A percentile compares a stretch with the other conserved stretches of the same genome.
Conservation (phyloP, 345 rosid species). For the Dipteronia dyeriana region DNA sequence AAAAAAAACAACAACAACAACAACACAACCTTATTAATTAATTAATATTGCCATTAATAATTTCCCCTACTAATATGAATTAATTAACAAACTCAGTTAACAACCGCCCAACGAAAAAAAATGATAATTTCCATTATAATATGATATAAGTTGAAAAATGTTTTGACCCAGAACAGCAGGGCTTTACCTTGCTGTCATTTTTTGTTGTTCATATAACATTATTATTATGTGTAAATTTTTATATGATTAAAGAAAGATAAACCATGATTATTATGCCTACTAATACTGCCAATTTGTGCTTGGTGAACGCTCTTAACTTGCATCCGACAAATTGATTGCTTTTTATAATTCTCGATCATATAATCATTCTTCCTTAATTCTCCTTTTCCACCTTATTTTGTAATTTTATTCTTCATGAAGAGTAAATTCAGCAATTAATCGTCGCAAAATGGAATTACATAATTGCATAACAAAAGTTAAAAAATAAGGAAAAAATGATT, state of each 20-base stretch:
- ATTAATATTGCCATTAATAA: background rate
- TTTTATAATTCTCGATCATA: constrained; percentile 26
- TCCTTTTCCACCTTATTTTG: constrained; percentile 18
- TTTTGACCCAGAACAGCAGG: constrained; percentile 15
- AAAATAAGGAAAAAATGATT: constrained; percentile 42
- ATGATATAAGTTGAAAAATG: constrained; percentile 21
- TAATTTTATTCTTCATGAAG: constrained; percentile 28
- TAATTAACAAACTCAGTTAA: background rate
- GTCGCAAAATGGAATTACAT: background rate
- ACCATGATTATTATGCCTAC: constrained; percentile 31
- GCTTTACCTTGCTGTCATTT: constrained; percentile 1
- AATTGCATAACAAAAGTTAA: background rate
- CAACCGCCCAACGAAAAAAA: constrained; percentile 2
- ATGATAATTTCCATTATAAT: constrained; percentile 6
- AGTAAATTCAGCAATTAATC: constrained; percentile 21
- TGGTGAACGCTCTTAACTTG: constrained; percentile 29
- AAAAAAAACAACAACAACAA: background rate
- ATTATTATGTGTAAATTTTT: background rate
- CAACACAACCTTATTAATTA: constrained; percentile 8
- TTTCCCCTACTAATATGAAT: background rate
- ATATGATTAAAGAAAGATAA: constrained; percentile 16
- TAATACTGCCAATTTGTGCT: constrained; percentile 14
- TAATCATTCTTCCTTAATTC: constrained; percentile 15
- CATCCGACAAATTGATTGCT: constrained; percentile 43
- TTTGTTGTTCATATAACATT: constrained; percentile 10